Evolutionary conservation across 2,329 filamentous ascomycete genomes (phyloP).

Genomic region (Plectosphaerella cucumerina): DNA sequence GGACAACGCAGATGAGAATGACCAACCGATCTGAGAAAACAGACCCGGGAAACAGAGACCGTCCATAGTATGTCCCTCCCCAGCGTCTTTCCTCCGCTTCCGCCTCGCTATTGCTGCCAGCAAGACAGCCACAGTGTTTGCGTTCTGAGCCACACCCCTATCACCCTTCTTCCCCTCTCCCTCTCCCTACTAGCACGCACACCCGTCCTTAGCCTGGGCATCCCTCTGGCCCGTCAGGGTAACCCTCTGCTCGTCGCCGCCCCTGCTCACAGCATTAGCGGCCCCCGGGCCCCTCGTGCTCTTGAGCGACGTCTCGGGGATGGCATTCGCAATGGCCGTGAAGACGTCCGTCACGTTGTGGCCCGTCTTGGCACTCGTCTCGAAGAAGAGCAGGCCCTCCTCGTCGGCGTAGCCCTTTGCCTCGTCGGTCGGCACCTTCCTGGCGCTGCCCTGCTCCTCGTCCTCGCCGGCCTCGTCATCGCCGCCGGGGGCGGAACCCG

Average conservation of each 20-base stretch:
- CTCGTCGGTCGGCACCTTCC: constrained; percentile 88
- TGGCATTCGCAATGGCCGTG: constrained; percentile 95
- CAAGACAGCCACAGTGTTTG: neutral
- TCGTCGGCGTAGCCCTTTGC: constrained; percentile 92
- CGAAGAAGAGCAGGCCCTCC: constrained; percentile 91
- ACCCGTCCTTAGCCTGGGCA: constrained; percentile 80
- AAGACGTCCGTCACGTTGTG: constrained; percentile 94
- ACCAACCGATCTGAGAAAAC: neutral
- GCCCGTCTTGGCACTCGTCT: constrained; percentile 96
- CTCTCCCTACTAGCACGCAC: constrained; percentile 63
- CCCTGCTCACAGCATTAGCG: constrained; percentile 53
- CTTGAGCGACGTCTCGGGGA: constrained; percentile 95
- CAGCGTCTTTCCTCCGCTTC: no score
- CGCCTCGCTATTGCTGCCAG: neutral
- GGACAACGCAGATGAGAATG: neutral
- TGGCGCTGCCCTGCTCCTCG: constrained; percentile 65
- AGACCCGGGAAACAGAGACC: no score
- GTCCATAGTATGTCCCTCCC: no score
- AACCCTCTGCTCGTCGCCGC: constrained; percentile 69
- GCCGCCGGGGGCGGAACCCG: constrained; percentile 39
- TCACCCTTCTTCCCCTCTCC: neutral
- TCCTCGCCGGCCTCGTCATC: constrained; percentile 48
- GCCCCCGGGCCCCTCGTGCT: constrained; percentile 70
- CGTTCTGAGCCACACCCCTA: no score
- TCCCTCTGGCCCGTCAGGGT: constrained; percentile 74